Percentiles rank a stretch among this genome's conserved stretches.
phyloP scores from a whole-genome alignment of 2,329 filamentous ascomycete species.

The Scytalidium sp. region DNA sequence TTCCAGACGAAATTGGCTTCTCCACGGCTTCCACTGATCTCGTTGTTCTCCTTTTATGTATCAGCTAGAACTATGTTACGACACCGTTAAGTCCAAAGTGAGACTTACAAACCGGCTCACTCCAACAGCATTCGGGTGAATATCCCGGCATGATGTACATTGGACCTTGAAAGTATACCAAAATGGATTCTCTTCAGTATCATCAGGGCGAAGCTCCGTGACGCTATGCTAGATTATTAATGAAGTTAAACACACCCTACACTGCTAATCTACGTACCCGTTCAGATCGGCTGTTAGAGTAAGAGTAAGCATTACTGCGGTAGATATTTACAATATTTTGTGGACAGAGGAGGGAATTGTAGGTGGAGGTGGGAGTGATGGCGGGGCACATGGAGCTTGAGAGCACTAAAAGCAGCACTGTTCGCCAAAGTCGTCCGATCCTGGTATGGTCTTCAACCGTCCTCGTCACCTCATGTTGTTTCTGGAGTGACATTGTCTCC shows the following conservation, averaged over 20 bases:
- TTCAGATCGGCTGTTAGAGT: slow-evolving; percentile 65
- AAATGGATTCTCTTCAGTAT: slow-evolving; percentile 79
- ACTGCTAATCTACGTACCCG: slow-evolving; percentile 48
- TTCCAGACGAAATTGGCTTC: slow-evolving; percentile 99
- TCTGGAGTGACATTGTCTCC: background rate
- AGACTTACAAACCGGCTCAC: slow-evolving; percentile 76
- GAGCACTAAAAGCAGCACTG: slow-evolving; percentile 3
- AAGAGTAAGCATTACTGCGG: slow-evolving; percentile 55
- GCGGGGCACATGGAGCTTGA: background rate
- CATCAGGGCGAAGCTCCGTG: slow-evolving; percentile 81
- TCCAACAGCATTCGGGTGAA: slow-evolving; percentile 80
- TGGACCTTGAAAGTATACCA: slow-evolving; percentile 98
- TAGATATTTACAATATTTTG: slow-evolving; percentile 1
- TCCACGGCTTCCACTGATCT: slow-evolving; percentile 87
- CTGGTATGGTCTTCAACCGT: background rate
- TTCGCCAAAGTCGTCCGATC: slow-evolving; percentile 1
- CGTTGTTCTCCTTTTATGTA: slow-evolving; percentile 71
- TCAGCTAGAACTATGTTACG: background rate
- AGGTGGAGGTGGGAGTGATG: background rate
- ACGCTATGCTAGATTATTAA: slow-evolving; percentile 55
- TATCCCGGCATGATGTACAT: slow-evolving; percentile 95
- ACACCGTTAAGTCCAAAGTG: slow-evolving; percentile 4
- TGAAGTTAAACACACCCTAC: slow-evolving; percentile 3
- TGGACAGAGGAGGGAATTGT: background rate
- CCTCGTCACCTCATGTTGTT: background rate